These are phyloP conservation scores for Penicillium parvum DNA, from an alignment of 495 filamentous ascomycete species.

Conservation along the genomic window DNA sequence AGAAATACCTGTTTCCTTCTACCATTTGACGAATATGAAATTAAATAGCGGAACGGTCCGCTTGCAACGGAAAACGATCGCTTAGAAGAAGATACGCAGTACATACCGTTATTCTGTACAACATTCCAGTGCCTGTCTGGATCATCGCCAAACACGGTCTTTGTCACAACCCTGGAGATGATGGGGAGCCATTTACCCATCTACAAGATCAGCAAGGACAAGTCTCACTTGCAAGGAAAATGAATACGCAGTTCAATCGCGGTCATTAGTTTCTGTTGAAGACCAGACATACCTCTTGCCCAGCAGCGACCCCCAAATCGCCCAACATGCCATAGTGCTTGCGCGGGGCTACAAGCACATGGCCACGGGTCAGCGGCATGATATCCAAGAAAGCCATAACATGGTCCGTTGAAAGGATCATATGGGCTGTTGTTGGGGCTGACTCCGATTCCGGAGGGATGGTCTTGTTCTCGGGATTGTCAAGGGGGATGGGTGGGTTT, in stretches of 20 bases:
- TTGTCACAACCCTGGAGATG: constrained; percentile 64
- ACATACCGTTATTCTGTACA: constrained; percentile 86
- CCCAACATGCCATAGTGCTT: constrained; percentile 65
- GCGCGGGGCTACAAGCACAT: constrained; percentile 72
- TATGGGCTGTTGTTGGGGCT: constrained; percentile 49
- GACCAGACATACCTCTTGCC: constrained; percentile 43
- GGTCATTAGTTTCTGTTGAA: no score
- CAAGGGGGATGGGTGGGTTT: constrained; percentile 37
- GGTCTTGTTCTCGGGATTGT: constrained; percentile 4
- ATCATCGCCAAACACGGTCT: constrained; percentile 36
- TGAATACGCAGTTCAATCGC: no score
- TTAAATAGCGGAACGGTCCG: neutral
- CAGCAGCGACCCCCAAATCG: constrained; percentile 54
- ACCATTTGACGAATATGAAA: neutral
- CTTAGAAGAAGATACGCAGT: constrained; percentile 3
- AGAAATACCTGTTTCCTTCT: constrained; percentile 2
- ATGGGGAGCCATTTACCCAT: constrained; percentile 69
- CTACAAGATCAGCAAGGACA: constrained; percentile 16
- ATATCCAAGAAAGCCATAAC: constrained; percentile 88
- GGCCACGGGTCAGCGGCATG: constrained; percentile 73
- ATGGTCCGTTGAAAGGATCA: constrained; percentile 68
- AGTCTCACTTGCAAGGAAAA: no score
- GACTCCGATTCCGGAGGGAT: constrained; percentile 4
- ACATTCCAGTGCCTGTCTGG: constrained; percentile 63
- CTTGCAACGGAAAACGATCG: neutral